Evolutionary conservation across 768 basidiomycete species (phyloP).

Genomic region (Pleurotus salmoneostramineus): DNA sequence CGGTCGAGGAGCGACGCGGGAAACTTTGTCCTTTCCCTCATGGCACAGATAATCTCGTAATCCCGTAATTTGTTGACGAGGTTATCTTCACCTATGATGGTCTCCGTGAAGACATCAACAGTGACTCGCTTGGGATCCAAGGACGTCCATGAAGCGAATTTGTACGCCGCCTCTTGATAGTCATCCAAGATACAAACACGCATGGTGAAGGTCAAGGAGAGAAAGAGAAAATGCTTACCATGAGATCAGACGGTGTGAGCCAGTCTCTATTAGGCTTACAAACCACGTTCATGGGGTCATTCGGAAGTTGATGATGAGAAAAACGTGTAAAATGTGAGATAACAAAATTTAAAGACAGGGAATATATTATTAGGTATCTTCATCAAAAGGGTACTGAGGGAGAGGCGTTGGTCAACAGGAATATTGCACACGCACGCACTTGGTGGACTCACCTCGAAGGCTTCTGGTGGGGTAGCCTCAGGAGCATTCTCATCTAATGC

Average conservation of each 20-base stretch:
- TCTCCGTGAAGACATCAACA: constrained; percentile 48
- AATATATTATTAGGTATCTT: constrained; percentile 43
- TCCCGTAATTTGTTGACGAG: constrained; percentile 44
- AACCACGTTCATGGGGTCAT: no score
- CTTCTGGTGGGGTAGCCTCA: constrained; percentile 71
- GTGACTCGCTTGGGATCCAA: constrained; percentile 24
- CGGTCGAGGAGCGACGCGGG: constrained; percentile 41
- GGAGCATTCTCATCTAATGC: constrained; percentile 66
- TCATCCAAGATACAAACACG: constrained; percentile 60
- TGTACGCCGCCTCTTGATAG: constrained; percentile 51
- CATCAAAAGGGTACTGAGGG: constrained; percentile 70
- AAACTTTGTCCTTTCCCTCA: constrained; percentile 67
- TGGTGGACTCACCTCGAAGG: constrained; percentile 72
- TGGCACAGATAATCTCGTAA: constrained; percentile 57
- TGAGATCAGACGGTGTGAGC: no score
- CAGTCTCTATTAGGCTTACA: no score
- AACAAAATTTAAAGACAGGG: neutral
- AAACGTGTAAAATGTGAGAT: neutral
- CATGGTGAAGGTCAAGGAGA: neutral
- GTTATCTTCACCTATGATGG: constrained; percentile 45
- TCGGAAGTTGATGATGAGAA: no score
- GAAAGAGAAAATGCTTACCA: neutral
- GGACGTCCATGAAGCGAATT: constrained; percentile 49
- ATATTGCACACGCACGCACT: neutral
- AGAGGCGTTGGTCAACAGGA: constrained; percentile 16